A percentile compares a stretch with the other conserved stretches of the same genome.
Conservation (phyloP, 83 land plant genomes). For the Picea engelmannii region DNA sequence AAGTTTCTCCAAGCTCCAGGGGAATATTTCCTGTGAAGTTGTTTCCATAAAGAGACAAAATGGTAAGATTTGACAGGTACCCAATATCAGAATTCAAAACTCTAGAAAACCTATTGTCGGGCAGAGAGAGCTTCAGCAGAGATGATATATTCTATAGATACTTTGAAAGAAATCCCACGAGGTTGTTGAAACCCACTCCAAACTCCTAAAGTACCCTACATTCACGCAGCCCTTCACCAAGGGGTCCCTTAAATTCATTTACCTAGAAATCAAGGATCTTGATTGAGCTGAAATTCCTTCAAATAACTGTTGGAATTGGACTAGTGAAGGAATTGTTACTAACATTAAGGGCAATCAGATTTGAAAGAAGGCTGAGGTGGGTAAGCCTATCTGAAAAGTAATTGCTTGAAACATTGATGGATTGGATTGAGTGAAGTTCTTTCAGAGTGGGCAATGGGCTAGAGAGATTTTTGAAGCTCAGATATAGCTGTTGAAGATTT, state of each 20-base stretch:
- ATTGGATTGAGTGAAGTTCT: slow-evolving; percentile 11
- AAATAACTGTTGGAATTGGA: too few relatives aligned
- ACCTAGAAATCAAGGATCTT: slow-evolving; percentile 35
- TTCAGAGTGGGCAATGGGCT: background rate
- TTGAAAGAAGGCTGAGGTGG: background rate
- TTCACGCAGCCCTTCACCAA: slow-evolving; percentile 24
- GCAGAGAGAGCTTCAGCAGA: slow-evolving; percentile 29
- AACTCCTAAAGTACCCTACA: slow-evolving; percentile 32
- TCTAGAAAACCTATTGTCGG: slow-evolving; percentile 33
- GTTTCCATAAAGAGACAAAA: slow-evolving; percentile 35
- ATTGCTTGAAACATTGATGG: slow-evolving; percentile 39
- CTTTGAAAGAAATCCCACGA: slow-evolving; percentile 27
- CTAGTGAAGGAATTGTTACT: too few relatives aligned
- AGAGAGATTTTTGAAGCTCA: background rate
- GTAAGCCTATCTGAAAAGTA: slow-evolving; percentile 19
- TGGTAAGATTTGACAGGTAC: slow-evolving; percentile 23
- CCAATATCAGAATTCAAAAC: slow-evolving; percentile 15
- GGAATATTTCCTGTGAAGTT: slow-evolving; percentile 38
- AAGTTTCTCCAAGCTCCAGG: slow-evolving; percentile 31
- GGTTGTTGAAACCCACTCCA: slow-evolving; percentile 37
- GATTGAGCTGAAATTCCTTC: background rate
- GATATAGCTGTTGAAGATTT: slow-evolving; percentile 12
- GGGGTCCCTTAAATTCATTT: slow-evolving; percentile 28
- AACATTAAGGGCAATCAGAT: slow-evolving; percentile 4
- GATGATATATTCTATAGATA: slow-evolving; percentile 23